Percentiles rank a stretch among this genome's conserved stretches.
Conservation (phyloP, 2,329 filamentous ascomycete species). For the Paecilomyces niveus region DNA sequence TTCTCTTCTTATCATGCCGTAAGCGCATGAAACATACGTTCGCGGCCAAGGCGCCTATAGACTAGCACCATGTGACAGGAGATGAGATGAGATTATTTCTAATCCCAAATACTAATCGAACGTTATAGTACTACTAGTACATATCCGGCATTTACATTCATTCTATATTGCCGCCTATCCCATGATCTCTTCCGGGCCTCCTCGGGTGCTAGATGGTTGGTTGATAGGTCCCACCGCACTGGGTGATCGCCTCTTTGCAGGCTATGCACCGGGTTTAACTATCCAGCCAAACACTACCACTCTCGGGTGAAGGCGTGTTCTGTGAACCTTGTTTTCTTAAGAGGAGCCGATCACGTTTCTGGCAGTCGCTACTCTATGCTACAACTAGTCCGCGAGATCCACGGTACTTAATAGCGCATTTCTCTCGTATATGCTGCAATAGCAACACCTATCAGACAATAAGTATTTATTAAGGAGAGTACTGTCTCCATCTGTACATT, state of each 20-base stretch:
- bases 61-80: neutral
- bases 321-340: neutral
- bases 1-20: neutral
- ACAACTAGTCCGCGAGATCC: neutral
- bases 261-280: neutral
- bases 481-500: neutral
- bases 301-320: neutral
- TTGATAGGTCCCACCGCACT: neutral
- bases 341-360: neutral
- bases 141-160: neutral
- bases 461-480: neutral
- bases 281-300: neutral
- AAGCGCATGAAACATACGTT: neutral
- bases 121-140: neutral
- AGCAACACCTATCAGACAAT: neutral
- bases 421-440: neutral
- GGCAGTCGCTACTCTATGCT: neutral
- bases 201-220: neutral
- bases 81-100: neutral
- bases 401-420: neutral
- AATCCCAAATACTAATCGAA: neutral
- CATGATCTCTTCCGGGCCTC: neutral
- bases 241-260: neutral
- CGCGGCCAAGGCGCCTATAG: no score
- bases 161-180: neutral